A percentile compares a stretch with the other conserved stretches of the same genome.
Conservation (phyloP, 495 filamentous ascomycete genomes). For the Xylaria grammica region DNA sequence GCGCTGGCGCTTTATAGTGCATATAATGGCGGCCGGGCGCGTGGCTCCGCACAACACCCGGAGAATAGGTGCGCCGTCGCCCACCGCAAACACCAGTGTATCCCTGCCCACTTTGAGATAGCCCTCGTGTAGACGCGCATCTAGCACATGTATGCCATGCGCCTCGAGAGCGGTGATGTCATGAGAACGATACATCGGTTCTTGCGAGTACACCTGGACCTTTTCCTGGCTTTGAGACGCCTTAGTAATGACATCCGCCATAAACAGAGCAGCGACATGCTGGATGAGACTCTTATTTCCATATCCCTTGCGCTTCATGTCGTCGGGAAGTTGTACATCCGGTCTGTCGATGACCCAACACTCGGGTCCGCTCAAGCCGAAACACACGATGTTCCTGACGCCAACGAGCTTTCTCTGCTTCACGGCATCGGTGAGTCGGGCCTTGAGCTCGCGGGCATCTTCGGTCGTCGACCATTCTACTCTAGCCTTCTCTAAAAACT, state of each 20-base stretch:
- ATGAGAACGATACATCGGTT: not conserved
- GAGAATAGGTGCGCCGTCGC: not conserved
- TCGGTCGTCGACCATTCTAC: not conserved
- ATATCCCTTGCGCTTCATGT: not conserved
- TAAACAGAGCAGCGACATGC: not conserved
- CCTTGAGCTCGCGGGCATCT: not conserved
- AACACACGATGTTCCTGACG: not conserved
- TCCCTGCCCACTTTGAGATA: not conserved
- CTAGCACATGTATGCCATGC: not conserved
- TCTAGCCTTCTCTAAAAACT: not conserved
- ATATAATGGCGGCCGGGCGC: not conserved
- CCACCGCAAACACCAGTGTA: not conserved
- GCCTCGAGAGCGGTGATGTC: not conserved
- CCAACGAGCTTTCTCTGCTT: not conserved
- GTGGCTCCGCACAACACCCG: not conserved
- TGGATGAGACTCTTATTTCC: not conserved
- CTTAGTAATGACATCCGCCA: not conserved
- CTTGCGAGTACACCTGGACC: not conserved
- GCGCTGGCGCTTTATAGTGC: not conserved
- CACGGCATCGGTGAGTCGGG: not conserved
- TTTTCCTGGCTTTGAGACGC: not conserved
- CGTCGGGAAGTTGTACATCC: not conserved
- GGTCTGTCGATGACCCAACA: not conserved
- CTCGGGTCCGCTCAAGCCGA: not conserved
- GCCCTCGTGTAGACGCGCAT: not conserved